Evolutionary conservation across 1,284 basidiomycete genomes (phyloP).

Genomic region (Volvariella surrecta): DNA sequence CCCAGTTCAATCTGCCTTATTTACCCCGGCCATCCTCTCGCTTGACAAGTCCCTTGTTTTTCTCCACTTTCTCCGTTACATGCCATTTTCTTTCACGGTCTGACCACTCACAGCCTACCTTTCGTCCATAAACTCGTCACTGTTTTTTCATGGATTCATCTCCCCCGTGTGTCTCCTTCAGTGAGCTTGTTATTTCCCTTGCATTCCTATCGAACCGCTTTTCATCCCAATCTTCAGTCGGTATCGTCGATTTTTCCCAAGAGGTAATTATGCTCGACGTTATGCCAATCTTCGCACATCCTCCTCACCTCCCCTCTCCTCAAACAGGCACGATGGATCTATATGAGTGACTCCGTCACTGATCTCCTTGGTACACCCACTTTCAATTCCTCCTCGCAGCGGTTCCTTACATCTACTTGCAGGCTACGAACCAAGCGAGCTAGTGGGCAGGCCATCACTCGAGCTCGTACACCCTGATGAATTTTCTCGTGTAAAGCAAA

Average conservation of each 20-base stretch:
- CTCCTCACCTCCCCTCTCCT: conserved; percentile 5
- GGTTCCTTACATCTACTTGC: conserved; percentile 5
- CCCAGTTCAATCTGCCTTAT: not conserved
- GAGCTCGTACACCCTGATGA: conserved; percentile 74
- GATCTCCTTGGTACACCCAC: conserved; percentile 54
- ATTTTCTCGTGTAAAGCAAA: conserved; percentile 45
- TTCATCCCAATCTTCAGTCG: conserved; percentile 35
- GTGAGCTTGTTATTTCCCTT: conserved; percentile 35
- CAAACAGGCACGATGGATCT: conserved; percentile 58
- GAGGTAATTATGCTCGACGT: conserved; percentile 31
- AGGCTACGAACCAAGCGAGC: conserved; percentile 67
- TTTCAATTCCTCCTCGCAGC: conserved; percentile 8
- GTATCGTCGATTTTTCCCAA: conserved; percentile 67
- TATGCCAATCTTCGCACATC: conserved; percentile 6
- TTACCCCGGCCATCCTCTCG: no score
- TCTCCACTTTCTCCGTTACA: not conserved
- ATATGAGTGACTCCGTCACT: conserved; percentile 58
- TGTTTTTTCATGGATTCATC: conserved; percentile 20
- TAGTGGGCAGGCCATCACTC: conserved; percentile 55
- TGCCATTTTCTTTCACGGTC: not conserved
- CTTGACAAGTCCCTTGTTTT: no score
- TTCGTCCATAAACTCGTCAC: conserved; percentile 5
- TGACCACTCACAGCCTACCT: no score
- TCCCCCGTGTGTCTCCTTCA: conserved; percentile 60
- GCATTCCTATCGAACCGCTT: not conserved